Conservation (phyloP, 192 early-diverging fungal genomes). For the Chytriomyces sp. region DNA sequence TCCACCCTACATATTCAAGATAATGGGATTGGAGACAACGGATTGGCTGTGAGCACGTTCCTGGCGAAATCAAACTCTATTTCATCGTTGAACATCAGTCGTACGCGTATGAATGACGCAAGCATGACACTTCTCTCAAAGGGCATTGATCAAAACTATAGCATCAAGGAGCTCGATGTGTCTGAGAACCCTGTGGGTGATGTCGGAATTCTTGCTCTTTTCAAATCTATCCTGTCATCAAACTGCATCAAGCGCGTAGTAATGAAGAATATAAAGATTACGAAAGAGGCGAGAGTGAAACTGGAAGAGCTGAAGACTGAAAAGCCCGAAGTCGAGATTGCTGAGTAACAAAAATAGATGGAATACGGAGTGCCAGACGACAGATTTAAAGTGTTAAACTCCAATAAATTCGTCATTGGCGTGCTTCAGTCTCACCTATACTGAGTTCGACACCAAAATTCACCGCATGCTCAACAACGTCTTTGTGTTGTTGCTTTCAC, state of each 20-base stretch:
- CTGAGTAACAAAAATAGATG: constrained; percentile 20
- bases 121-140: constrained; percentile 37
- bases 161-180: constrained; percentile 47
- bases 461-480: too few species aligned
- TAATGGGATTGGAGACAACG: constrained; percentile 55
- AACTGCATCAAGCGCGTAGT: constrained; percentile 35
- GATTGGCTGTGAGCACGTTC: constrained; percentile 30
- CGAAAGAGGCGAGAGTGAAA: constrained; percentile 41
- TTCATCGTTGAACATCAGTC: constrained; percentile 41
- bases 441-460: too few species aligned
- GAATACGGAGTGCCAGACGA: too few species aligned
- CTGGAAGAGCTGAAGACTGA: constrained; percentile 49
- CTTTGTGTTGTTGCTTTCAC: too few species aligned
- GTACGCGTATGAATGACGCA: constrained; percentile 43
- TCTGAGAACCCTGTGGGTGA: constrained; percentile 54
- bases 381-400: too few species aligned
- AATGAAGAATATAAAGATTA: constrained; percentile 43
- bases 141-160: constrained; percentile 49
- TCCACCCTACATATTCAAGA: constrained; percentile 37
- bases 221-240: constrained; percentile 46
- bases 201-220: constrained; percentile 36
- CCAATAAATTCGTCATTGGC: too few species aligned
- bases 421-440: too few species aligned
- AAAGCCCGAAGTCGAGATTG: constrained; percentile 46
- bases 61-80: constrained; percentile 42